phyloP scores from a whole-genome alignment of 2,329 filamentous ascomycete genomes.

The Fusarium sp. region DNA sequence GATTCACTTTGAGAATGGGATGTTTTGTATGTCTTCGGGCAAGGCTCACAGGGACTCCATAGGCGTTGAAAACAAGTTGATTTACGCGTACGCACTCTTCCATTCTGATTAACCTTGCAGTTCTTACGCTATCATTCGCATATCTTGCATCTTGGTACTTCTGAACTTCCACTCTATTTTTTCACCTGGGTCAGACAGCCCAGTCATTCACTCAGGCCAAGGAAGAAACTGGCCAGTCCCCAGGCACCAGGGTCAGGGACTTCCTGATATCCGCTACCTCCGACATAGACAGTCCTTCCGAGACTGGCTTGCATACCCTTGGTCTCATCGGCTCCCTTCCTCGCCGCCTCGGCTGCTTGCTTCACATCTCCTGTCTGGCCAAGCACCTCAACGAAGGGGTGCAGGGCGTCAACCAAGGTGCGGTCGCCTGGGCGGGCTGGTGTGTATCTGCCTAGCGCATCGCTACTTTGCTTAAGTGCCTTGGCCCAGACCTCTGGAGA shows the following conservation, averaged over 20 bases:
- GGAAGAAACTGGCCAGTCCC: conserved; percentile 79
- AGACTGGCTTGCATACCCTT: conserved; percentile 92
- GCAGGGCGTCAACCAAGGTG: conserved; percentile 87
- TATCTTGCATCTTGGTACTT: background rate
- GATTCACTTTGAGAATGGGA: conserved; percentile 40
- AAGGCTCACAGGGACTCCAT: conserved; percentile 47
- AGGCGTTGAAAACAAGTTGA: conserved; percentile 51
- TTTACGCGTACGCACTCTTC: conserved; percentile 30
- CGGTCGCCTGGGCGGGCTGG: conserved; percentile 88
- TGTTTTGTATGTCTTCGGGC: conserved; percentile 45
- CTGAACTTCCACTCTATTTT: background rate
- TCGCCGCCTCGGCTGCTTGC: conserved; percentile 77
- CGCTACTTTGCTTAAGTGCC: conserved; percentile 74
- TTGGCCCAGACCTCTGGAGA: conserved; percentile 60
- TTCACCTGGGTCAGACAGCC: conserved; percentile 24
- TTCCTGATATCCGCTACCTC: conserved; percentile 55
- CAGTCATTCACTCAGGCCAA: conserved; percentile 65
- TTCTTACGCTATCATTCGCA: background rate
- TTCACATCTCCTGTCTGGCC: conserved; percentile 69
- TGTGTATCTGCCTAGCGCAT: conserved; percentile 81
- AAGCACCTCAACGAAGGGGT: conserved; percentile 83
- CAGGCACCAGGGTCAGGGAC: conserved; percentile 73
- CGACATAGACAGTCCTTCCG: conserved; percentile 61
- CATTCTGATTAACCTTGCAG: conserved; percentile 11
- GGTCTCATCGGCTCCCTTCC: conserved; percentile 78